A percentile compares a stretch with the other conserved stretches of the same genome.
Evolutionary conservation across 2,329 filamentous ascomycete species (phyloP).

Genomic region (Pestalotiopsis fici): DNA sequence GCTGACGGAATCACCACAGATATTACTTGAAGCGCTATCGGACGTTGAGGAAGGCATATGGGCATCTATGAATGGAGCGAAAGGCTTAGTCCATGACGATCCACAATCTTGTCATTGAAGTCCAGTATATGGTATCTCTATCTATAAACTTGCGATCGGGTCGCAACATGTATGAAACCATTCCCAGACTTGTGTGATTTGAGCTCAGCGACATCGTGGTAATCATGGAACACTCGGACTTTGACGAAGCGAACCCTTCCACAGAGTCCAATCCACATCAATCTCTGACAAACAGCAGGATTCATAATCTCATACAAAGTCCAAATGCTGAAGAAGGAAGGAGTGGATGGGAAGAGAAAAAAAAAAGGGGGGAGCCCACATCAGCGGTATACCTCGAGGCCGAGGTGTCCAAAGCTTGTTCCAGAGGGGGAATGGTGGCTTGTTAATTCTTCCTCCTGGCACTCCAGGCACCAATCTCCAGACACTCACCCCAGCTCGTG

Average conservation of each 20-base stretch:
- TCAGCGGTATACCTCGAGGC: no score
- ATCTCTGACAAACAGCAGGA: no score
- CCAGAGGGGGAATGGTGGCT: not conserved
- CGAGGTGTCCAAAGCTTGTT: not conserved
- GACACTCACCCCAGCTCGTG: conserved; percentile 80
- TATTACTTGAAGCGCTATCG: conserved; percentile 94
- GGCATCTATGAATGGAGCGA: conserved; percentile 34
- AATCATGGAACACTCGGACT: not conserved
- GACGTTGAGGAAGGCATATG: conserved; percentile 79
- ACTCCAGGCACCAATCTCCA: conserved; percentile 86
- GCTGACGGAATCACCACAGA: conserved; percentile 44
- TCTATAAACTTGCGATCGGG: not conserved
- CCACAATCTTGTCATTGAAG: conserved; percentile 4
- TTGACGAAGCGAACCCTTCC: no score
- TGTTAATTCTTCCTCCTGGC: conserved; percentile 66
- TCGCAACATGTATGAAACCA: not conserved
- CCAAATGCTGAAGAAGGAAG: no score
- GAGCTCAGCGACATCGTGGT: not conserved
- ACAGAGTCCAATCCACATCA: no score
- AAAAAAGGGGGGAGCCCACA: no score
- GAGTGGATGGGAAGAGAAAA: no score
- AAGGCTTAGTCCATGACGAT: not conserved
- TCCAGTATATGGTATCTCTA: not conserved
- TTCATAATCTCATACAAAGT: no score
- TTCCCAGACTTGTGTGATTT: not conserved